Percentiles rank a stretch among this genome's conserved stretches.
These are phyloP conservation scores for Dipsacomyces acuminosporus DNA, from an alignment of 371 early-diverging fungal genomes.

Conservation along the genomic window DNA sequence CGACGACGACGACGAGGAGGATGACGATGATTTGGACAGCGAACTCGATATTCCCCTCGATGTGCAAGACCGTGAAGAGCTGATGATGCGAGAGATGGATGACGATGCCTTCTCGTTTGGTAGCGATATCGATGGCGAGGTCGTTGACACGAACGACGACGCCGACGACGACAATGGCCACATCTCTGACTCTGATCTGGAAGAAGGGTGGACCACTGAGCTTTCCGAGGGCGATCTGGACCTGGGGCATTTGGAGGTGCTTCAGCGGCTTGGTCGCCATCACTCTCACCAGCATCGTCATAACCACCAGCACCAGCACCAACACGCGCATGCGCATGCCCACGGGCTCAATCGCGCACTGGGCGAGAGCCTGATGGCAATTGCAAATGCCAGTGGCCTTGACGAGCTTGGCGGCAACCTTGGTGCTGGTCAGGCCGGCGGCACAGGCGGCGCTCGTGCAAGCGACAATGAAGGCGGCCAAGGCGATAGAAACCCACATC, in stretches of 20 bases:
- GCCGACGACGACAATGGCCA: conserved; percentile 5
- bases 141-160: conserved; percentile 14
- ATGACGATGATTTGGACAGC: conserved; percentile 25
- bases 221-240: conserved; percentile 22
- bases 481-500: conserved; percentile 17
- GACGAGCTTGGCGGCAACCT: neutral
- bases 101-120: conserved; percentile 23
- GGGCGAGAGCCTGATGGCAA: neutral
- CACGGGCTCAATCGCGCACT: neutral
- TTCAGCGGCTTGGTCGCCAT: conserved; percentile 7
- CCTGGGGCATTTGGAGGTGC: conserved; percentile 8
- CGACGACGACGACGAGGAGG: conserved; percentile 44
- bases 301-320: conserved; percentile 7
- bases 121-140: conserved; percentile 37
- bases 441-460: neutral
- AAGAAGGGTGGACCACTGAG: conserved; percentile 35
- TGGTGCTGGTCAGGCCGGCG: too few relatives aligned
- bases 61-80: conserved; percentile 27
- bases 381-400: neutral
- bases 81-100: conserved; percentile 30
- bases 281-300: conserved; percentile 4
- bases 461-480: conserved; percentile 17
- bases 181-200: conserved; percentile 9
- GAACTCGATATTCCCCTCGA: conserved; percentile 15
- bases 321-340: conserved; percentile 1